These are phyloP conservation scores for Mycena vitilis DNA, from an alignment of 768 basidiomycete species.

Conservation along the genomic window DNA sequence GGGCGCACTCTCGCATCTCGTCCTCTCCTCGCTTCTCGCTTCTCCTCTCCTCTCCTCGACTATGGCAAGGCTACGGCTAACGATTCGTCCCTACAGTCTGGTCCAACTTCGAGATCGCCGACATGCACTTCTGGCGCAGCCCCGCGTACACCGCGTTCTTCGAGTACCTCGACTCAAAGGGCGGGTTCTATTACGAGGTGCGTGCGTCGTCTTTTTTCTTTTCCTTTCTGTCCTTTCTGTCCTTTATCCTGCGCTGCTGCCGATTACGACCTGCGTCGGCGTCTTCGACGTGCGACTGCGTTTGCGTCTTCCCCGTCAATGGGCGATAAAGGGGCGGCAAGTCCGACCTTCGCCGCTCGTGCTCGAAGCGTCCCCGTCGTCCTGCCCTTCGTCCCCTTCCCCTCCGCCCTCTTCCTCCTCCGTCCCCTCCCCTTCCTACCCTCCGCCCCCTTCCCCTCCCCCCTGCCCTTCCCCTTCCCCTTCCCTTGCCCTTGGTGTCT, in stretches of 20 bases:
- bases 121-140: slow-evolving; percentile 72
- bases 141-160: slow-evolving; percentile 78
- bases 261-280: no score
- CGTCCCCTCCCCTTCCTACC: no score
- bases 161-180: slow-evolving; percentile 67
- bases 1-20: background rate
- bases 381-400: no score
- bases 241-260: no score
- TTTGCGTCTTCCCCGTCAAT: no score
- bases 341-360: no score
- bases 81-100: slow-evolving; percentile 51
- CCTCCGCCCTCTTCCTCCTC: background rate
- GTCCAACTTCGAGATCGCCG: slow-evolving; percentile 80
- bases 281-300: no score
- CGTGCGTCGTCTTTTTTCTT: slow-evolving; percentile 52
- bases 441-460: no score
- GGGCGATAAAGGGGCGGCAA: no score
- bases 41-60: background rate
- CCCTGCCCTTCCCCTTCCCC: slow-evolving; percentile 30
- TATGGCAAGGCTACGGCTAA: background rate
- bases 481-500: no score
- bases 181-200: slow-evolving; percentile 79
- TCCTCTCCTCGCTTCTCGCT: background rate
- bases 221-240: no score
- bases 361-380: no score